Base-by-base conservation (phyloP, 2,329 filamentous ascomycete species). In the Pseudocercospora crystallina region DNA sequence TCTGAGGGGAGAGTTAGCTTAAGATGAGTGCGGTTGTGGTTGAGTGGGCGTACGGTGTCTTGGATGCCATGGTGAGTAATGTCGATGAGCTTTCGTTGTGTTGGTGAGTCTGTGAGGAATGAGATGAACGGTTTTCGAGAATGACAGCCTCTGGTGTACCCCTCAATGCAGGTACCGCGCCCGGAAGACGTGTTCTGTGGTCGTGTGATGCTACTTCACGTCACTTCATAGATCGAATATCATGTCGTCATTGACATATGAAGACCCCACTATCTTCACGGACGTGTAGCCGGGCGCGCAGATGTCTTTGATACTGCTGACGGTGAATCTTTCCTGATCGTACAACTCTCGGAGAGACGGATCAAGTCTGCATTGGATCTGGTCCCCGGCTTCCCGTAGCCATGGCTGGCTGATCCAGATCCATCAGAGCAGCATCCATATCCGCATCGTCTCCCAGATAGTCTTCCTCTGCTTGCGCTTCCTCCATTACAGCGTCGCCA, bases 361-460 rank as follows among this genome's bases (percentile, higher is more conserved):
- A 26, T 26, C 20, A 26, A 26, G 20, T 26, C 20, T 26, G 20
- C 20, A 26, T 26, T 26, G 20, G 20, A 26, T 26, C 20, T 7
- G 20, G 20, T 26, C 20, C 7, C 7, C 20, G 20, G 20, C 20
- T 26, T 26, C 20, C 20, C 3, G 20, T 26, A 26, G 4, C 20
- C 47, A 49, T 49, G n/a, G 47, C 47, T 13, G 14, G 37, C 33
- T 49, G 39, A 34, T 69, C 64, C 37, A 70, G 43, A 44, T 70
- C 65, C 59, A 69, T 64, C 65, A 72, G 66, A 8, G 65, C 65
- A 42, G 62, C 66, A 53, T 71, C 67, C 53, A 68, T 63, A 41
- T 64, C 68, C 1, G 62, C 61, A 36, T 67, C 65, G n/a, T 65
- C 64, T n/a, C 61, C 66, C 44, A 68, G 63, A 20, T 67, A 65